A percentile compares a stretch with the other conserved stretches of the same genome.
Conservation (phyloP, 495 filamentous ascomycete species). For the Penicillium angulare region DNA sequence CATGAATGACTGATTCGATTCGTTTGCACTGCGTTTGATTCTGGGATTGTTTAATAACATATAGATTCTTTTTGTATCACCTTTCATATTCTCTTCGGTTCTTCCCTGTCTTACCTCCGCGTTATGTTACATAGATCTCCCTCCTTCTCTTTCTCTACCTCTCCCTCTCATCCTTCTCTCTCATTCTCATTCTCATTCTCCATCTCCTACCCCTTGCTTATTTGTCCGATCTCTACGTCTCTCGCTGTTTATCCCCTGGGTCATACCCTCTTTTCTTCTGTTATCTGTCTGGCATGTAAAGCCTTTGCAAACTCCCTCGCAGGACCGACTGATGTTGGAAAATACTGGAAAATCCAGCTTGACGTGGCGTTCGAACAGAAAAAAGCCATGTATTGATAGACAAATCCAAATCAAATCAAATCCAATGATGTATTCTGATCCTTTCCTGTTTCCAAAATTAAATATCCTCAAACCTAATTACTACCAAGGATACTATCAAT, state of each 20-base stretch:
- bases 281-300: neutral
- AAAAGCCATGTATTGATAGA: slow-evolving; percentile 18
- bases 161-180: slow-evolving; percentile 4
- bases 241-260: neutral
- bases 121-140: slow-evolving; percentile 24
- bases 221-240: slow-evolving; percentile 2
- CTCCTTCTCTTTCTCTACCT: slow-evolving; percentile 2
- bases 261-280: neutral
- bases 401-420: no score
- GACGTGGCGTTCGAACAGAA: slow-evolving; percentile 9
- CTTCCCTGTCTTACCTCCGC: slow-evolving; percentile 25
- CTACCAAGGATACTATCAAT: no score
- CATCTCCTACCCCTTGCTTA: neutral
- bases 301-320: neutral
- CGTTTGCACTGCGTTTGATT: neutral
- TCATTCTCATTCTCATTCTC: neutral
- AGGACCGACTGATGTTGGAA: slow-evolving; percentile 1
- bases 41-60: slow-evolving; percentile 6
- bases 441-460: neutral
- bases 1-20: slow-evolving; percentile 13
- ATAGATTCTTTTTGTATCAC: slow-evolving; percentile 12
- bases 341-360: neutral
- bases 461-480: neutral
- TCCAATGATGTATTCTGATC: slow-evolving; percentile 1
- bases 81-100: slow-evolving; percentile 16